Evolutionary conservation across 2,329 filamentous ascomycete species (phyloP).

Genomic region (Colletotrichum eremochloae): DNA sequence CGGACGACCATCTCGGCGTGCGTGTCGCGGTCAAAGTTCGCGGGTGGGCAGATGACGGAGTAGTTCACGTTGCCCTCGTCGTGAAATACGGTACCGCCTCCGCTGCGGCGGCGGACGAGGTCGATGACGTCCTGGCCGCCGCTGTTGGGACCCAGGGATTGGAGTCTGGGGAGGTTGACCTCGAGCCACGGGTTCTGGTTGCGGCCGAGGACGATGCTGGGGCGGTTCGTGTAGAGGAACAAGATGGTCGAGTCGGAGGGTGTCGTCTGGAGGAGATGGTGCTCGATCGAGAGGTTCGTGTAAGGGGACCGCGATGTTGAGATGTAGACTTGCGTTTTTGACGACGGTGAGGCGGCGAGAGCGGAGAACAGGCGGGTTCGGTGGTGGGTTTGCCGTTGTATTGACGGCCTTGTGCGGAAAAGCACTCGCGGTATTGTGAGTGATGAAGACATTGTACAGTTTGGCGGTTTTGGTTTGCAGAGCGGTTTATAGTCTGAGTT

Average conservation of each 20-base stretch:
- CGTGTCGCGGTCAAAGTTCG: constrained; percentile 82
- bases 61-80: constrained; percentile 95
- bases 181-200: constrained; percentile 99
- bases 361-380: constrained; percentile 36
- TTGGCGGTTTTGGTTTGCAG: too few relatives aligned
- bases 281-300: constrained; percentile 94
- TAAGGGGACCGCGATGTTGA: constrained; percentile 81
- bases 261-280: constrained; percentile 84
- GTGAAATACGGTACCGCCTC: constrained; percentile 95
- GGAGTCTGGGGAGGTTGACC: constrained; percentile 77
- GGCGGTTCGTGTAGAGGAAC: constrained; percentile 89
- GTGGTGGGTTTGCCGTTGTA: neutral
- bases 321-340: constrained; percentile 76
- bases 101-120: constrained; percentile 86
- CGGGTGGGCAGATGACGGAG: constrained; percentile 86
- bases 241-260: constrained; percentile 80
- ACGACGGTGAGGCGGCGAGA: constrained; percentile 57
- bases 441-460: constrained; percentile 17
- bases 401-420: neutral
- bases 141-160: constrained; percentile 22
- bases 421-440: neutral
- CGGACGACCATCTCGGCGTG: constrained; percentile 94
- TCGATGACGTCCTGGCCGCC: constrained; percentile 47
- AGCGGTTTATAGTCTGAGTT: neutral
- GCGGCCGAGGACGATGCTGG: constrained; percentile 90